These are phyloP conservation scores for Vigna radiata DNA, from an alignment of 306 rosid genomes.

Conservation along the genomic window DNA sequence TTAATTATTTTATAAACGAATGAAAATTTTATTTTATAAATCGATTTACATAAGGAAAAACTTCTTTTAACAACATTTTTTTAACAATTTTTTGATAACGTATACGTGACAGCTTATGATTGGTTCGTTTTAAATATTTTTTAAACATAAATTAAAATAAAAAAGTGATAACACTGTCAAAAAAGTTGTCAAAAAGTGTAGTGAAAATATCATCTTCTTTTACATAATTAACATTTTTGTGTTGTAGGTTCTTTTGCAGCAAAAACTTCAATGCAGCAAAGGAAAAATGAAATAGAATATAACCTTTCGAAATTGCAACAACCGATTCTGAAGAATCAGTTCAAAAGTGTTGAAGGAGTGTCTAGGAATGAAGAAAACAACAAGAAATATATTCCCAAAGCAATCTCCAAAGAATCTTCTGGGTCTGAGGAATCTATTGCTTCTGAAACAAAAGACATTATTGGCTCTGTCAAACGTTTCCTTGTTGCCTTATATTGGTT, in stretches of 20 bases:
- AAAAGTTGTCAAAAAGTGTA: too few species aligned
- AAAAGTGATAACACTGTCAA: too few species aligned
- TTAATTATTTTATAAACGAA: too few species aligned
- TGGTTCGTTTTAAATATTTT: too few species aligned
- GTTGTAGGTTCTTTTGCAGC: constrained; percentile 48
- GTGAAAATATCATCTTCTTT: too few species aligned
- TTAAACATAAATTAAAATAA: too few species aligned
- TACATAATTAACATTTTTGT: too few species aligned
- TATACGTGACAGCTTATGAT: too few species aligned
- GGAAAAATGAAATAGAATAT: constrained; percentile 35
- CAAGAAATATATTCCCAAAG: constrained; percentile 27
- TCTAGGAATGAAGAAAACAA: background rate
- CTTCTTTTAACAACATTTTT: too few species aligned
- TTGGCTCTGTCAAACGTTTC: constrained; percentile 37
- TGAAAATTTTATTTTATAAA: too few species aligned
- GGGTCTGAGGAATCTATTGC: constrained; percentile 53
- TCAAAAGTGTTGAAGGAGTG: background rate
- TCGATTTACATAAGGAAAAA: too few species aligned
- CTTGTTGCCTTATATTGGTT: constrained; percentile 51
- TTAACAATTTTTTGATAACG: too few species aligned
- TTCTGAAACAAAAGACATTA: constrained; percentile 46
- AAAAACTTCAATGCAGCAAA: constrained; percentile 48
- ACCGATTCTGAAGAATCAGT: background rate
- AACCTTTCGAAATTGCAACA: background rate
- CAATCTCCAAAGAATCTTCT: constrained; percentile 57